Evolutionary conservation across 768 basidiomycete species (phyloP), one percentile per base, ranked within the genome.

Genomic region (Botryobasidium botryosum): DNA sequence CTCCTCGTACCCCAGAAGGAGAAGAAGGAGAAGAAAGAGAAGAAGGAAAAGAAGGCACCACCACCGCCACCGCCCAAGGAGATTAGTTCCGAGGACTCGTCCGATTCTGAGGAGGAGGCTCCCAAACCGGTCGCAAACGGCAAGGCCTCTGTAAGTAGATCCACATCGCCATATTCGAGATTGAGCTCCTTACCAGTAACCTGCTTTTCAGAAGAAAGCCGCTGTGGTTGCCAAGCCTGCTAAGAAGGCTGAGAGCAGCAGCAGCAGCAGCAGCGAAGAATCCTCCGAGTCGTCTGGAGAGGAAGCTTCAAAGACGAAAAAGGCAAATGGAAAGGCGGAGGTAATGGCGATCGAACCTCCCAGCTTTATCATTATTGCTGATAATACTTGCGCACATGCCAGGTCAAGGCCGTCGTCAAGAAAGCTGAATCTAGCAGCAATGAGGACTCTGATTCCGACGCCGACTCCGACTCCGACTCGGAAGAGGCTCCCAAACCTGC

Each of bases 1-100:
- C n/a, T n/a, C n/a, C n/a, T n/a, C n/a, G n/a, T n/a, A n/a, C n/a
- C n/a, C n/a, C n/a, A n/a, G n/a, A n/a, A n/a, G n/a, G n/a, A n/a
- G n/a, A n/a, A n/a, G n/a, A n/a, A n/a, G n/a, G n/a, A n/a, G n/a
- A n/a, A n/a, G n/a, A n/a, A n/a, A 33, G 12, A 40, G 23, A 57
- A 55, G 42, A 54, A 55, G 52, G 35, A 40, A 36, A 54, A 58
- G 49, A 58, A 57, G 51, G 54, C 48, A 23, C 47, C 47, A n/a
- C 43, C 49, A 17, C 40, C 40, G 13, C 47, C 49, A 5, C 32
- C 45, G 35, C 28, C 45, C 32, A 13, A 25, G 29, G 43, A 44
- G 32, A 44, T 25, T 25, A 33, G 31, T 32, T 18, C 20, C 28
- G 41, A 42, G 8, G 18, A 21, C 13, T 8, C 38, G 12, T 28